A percentile compares a stretch with the other conserved stretches of the same genome.
Conservation (phyloP, 768 basidiomycete genomes). For the Suillus americanus region DNA sequence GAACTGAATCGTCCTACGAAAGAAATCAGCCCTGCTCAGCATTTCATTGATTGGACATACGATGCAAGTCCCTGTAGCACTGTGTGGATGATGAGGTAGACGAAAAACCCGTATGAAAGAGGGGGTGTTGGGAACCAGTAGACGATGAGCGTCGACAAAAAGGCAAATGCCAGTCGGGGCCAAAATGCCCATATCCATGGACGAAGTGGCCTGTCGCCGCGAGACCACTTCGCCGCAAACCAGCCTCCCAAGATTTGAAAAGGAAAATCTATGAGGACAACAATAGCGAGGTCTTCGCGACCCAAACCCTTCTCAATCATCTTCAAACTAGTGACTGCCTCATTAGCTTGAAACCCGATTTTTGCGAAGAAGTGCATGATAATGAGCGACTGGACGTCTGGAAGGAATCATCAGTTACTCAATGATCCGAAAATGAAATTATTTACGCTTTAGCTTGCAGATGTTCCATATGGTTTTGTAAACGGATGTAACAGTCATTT, state of each 20-base stretch:
- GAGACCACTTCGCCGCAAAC: constrained; percentile 90
- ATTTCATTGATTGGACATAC: constrained; percentile 46
- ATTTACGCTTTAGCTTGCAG: constrained; percentile 83
- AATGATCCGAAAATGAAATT: neutral
- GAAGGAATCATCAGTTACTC: constrained; percentile 6
- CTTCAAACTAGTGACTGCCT: constrained; percentile 87
- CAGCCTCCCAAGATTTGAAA: constrained; percentile 96
- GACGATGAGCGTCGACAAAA: constrained; percentile 75
- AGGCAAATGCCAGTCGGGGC: constrained; percentile 75
- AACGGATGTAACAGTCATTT: constrained; percentile 87
- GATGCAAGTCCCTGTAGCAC: constrained; percentile 81
- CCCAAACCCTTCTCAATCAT: constrained; percentile 96
- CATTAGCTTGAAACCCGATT: constrained; percentile 92
- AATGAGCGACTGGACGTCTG: constrained; percentile 90
- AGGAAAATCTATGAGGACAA: constrained; percentile 95
- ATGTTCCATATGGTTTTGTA: constrained; percentile 96
- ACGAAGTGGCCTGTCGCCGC: constrained; percentile 72
- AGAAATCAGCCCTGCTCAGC: constrained; percentile 9
- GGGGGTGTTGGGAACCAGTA: constrained; percentile 82
- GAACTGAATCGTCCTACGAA: constrained; percentile 89
- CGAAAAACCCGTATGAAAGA: constrained; percentile 74
- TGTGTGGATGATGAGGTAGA: constrained; percentile 77
- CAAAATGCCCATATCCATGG: constrained; percentile 93
- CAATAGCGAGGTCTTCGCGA: constrained; percentile 93
- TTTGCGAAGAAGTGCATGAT: constrained; percentile 88